phyloP scores from a whole-genome alignment of 192 early-diverging fungal genomes.

The Funneliformis geosporum region DNA sequence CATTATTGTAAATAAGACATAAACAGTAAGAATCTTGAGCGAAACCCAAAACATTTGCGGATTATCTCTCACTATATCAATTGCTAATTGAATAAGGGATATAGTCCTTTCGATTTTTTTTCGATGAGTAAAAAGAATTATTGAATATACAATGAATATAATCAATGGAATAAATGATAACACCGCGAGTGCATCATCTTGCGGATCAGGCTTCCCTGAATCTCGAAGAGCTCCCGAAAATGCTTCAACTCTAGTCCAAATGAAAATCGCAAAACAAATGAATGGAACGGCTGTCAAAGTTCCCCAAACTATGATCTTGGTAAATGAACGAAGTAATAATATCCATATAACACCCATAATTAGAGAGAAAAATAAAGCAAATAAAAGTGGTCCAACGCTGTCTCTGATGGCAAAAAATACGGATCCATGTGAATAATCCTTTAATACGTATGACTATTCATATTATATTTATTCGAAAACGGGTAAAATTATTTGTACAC shows the following conservation, averaged over 20 bases:
- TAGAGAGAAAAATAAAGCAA: constrained; percentile 40
- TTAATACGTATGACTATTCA: not conserved
- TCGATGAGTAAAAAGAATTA: constrained; percentile 41
- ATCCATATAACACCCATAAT: constrained; percentile 40
- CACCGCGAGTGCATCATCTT: constrained; percentile 46
- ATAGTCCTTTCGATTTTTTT: constrained; percentile 51
- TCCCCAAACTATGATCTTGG: constrained; percentile 53
- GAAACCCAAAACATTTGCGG: constrained; percentile 70
- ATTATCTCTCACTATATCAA: constrained; percentile 70
- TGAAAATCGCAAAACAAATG: constrained; percentile 44
- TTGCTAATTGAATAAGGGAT: constrained; percentile 56
- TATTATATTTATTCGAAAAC: not conserved
- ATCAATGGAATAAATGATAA: constrained; percentile 56
- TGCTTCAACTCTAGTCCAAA: constrained; percentile 54
- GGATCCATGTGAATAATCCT: not conserved
- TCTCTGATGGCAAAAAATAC: constrained; percentile 11
- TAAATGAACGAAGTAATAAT: constrained; percentile 40
- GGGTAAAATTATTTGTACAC: not conserved
- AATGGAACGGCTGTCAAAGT: constrained; percentile 50
- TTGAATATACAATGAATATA: constrained; percentile 41
- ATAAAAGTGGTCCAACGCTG: constrained; percentile 36
- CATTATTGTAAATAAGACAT: constrained; percentile 59
- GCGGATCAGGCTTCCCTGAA: constrained; percentile 40
- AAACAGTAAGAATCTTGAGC: constrained; percentile 52
- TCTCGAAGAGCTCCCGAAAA: constrained; percentile 43